phyloP scores from a whole-genome alignment of 495 filamentous ascomycete genomes.

The Saxophila tyrrhenica region DNA sequence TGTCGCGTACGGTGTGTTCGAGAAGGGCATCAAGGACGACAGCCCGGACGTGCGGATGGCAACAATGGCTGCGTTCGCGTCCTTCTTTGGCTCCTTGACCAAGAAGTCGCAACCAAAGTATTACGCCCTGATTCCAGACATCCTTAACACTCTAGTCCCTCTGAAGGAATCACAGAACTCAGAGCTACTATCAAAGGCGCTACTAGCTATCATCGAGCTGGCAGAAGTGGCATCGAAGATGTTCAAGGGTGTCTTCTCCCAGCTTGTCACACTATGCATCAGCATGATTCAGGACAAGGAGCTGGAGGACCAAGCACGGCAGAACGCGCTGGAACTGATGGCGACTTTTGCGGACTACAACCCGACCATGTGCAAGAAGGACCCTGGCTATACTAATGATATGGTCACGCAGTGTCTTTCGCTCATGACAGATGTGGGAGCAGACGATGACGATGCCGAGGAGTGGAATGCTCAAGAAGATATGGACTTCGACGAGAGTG shows the following conservation, averaged over 20 bases:
- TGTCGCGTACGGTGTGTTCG: constrained; percentile 71
- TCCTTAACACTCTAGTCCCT: constrained; percentile 85
- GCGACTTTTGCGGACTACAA: constrained; percentile 95
- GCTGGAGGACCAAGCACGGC: constrained; percentile 73
- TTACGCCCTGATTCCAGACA: constrained; percentile 69
- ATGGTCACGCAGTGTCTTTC: constrained; percentile 99
- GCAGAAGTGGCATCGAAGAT: constrained; percentile 86
- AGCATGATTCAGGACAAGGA: constrained; percentile 94
- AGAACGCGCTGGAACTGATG: constrained; percentile 94
- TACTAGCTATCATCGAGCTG: constrained; percentile 84
- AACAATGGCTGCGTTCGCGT: constrained; percentile 91
- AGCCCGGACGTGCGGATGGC: constrained; percentile 75
- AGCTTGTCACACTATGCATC: constrained; percentile 82
- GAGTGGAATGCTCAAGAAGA: constrained; percentile 94
- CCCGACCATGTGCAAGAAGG: constrained; percentile 87
- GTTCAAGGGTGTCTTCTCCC: constrained; percentile 87
- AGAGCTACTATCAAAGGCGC: constrained; percentile 76
- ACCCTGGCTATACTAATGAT: constrained; percentile 74
- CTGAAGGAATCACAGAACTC: constrained; percentile 83
- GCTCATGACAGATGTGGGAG: constrained; percentile 96
- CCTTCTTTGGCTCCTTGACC: constrained; percentile 80
- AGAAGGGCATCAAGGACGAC: constrained; percentile 81
- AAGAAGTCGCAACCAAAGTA: constrained; percentile 84
- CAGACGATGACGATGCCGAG: constrained; percentile 85
- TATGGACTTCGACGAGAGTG: constrained; percentile 89